Evolutionary conservation across 1,284 basidiomycete species (phyloP).

Genomic region (Chiua sp.): DNA sequence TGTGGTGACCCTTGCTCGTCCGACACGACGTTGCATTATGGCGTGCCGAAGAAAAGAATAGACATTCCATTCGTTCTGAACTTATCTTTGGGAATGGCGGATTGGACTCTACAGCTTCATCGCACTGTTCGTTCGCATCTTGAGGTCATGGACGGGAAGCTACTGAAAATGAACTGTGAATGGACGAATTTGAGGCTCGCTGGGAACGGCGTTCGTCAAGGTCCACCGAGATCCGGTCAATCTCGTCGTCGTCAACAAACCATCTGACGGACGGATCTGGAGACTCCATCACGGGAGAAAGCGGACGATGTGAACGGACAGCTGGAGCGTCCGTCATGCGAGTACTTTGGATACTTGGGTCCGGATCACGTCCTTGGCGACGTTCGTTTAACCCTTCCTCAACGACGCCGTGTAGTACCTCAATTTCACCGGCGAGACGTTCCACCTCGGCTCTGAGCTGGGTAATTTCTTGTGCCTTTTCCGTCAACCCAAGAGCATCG

Average conservation of each 20-base stretch:
- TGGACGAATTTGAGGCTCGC: slow-evolving; percentile 37
- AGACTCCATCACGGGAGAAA: slow-evolving; percentile 5
- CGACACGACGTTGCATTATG: slow-evolving; percentile 73
- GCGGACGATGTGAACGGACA: neutral
- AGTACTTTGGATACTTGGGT: slow-evolving; percentile 9
- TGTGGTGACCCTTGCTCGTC: slow-evolving; percentile 58
- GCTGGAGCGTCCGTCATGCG: neutral
- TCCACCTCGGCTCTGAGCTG: slow-evolving; percentile 72
- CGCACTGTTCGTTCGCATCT: slow-evolving; percentile 2
- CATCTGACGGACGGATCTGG: slow-evolving; percentile 18
- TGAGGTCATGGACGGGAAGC: slow-evolving; percentile 6
- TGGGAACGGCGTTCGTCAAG: slow-evolving; percentile 42
- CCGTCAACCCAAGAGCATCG: slow-evolving; percentile 63
- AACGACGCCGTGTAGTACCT: slow-evolving; percentile 80
- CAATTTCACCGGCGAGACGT: slow-evolving; percentile 79
- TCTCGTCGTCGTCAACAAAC: slow-evolving; percentile 36
- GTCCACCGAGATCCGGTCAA: slow-evolving; percentile 39
- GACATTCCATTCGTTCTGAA: slow-evolving; percentile 71
- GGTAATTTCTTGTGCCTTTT: slow-evolving; percentile 67
- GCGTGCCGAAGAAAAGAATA: slow-evolving; percentile 81
- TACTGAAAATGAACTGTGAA: slow-evolving; percentile 19
- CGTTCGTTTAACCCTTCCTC: slow-evolving; percentile 83
- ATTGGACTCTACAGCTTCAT: slow-evolving; percentile 31
- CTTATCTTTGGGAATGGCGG: slow-evolving; percentile 84
- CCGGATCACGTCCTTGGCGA: slow-evolving; percentile 43